Conservation (phyloP, 2,329 filamentous ascomycete genomes). For the Conoideocrella luteorostrata region DNA sequence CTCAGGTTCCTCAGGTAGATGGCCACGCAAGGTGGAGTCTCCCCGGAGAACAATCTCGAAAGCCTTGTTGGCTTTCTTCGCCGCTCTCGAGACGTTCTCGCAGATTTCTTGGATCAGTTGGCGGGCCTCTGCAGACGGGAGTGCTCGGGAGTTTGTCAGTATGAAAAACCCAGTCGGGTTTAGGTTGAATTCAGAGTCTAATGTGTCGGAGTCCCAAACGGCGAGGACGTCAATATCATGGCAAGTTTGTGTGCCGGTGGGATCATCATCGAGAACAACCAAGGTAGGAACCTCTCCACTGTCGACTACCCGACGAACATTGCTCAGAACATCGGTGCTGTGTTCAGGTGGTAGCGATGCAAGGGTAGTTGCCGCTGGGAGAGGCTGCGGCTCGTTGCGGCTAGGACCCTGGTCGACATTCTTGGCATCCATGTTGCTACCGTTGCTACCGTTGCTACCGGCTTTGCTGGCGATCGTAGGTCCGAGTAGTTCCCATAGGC, state of each 20-base stretch:
- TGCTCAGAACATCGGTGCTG: slow-evolving; percentile 14
- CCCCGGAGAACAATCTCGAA: slow-evolving; percentile 50
- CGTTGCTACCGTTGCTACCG: too few relatives aligned
- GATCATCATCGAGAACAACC: slow-evolving; percentile 47
- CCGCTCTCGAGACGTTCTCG: slow-evolving; percentile 39
- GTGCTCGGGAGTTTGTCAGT: slow-evolving; percentile 50
- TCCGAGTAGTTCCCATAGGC: slow-evolving; percentile 30
- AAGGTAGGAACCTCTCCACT: slow-evolving; percentile 23
- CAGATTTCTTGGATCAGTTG: slow-evolving; percentile 42
- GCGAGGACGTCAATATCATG: slow-evolving; percentile 50
- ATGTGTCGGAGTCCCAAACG: slow-evolving; percentile 41
- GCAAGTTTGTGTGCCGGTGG: slow-evolving; percentile 54
- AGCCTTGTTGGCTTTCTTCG: slow-evolving; percentile 26
- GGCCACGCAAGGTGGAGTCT: slow-evolving; percentile 49
- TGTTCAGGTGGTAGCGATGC: slow-evolving; percentile 17
- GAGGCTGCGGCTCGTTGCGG: background rate
- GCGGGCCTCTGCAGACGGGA: slow-evolving; percentile 40
- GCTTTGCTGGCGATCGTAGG: slow-evolving; percentile 13
- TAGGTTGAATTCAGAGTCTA: slow-evolving; percentile 37
- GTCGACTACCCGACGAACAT: slow-evolving; percentile 13
- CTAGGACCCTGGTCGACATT: background rate
- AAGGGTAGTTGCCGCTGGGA: slow-evolving; percentile 18
- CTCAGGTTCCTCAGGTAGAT: slow-evolving; percentile 48
- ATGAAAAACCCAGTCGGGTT: slow-evolving; percentile 47
- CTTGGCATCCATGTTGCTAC: background rate